Conservation (phyloP, 495 filamentous ascomycete species). For the Barbatosphaeria neglecta region DNA sequence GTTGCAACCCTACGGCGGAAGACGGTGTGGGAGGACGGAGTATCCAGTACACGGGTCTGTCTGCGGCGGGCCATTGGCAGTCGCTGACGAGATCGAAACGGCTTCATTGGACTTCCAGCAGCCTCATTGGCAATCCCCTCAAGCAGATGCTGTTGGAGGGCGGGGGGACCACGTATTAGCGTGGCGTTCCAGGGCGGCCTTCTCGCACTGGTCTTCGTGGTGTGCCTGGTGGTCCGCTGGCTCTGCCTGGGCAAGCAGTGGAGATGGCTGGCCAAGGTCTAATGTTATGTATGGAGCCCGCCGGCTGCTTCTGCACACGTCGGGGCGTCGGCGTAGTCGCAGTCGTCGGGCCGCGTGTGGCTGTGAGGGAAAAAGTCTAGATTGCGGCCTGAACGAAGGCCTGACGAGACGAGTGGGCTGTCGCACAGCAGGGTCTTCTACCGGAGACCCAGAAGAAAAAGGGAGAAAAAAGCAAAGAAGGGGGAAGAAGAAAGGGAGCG, state of each 20-base stretch:
- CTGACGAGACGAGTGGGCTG: conserved; percentile 2
- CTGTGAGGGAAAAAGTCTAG: too few species aligned
- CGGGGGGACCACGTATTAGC: neutral
- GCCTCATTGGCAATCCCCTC: neutral
- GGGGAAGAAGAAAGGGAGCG: neutral
- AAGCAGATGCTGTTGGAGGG: neutral
- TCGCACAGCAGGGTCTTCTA: neutral
- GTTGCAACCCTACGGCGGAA: too few species aligned
- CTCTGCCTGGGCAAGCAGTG: conserved; percentile 7
- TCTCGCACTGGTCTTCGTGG: neutral
- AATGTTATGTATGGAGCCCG: neutral
- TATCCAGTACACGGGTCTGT: too few species aligned
- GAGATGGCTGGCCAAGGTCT: conserved; percentile 7
- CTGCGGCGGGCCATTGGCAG: too few species aligned
- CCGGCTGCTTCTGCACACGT: too few species aligned
- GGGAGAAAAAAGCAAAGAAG: neutral
- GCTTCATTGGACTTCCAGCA: neutral
- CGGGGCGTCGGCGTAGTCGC: too few species aligned
- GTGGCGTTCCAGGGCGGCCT: neutral
- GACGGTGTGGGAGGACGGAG: too few species aligned
- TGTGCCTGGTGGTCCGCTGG: conserved; percentile 8
- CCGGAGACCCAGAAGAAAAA: neutral
- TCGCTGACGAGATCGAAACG: neutral
- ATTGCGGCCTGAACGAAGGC: too few species aligned
- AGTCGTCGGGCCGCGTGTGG: neutral